Percentiles rank a stretch among this genome's conserved stretches.
These are phyloP conservation scores for Boletus barrowsii DNA, from an alignment of 768 basidiomycete genomes.

Conservation along the genomic window DNA sequence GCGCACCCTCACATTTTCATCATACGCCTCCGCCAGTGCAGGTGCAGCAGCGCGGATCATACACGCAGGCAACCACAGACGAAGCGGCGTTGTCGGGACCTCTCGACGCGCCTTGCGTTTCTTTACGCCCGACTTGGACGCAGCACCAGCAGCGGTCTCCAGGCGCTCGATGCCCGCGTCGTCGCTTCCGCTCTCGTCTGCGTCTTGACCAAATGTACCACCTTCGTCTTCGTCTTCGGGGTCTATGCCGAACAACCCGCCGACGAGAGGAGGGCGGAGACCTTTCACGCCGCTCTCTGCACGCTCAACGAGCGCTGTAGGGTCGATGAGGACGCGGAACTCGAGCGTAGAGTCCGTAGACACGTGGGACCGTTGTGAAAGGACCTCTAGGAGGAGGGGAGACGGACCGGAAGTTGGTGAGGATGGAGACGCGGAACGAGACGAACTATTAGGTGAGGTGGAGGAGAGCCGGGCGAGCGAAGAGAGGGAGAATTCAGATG, in stretches of 20 bases:
- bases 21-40: constrained; percentile 57
- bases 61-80: constrained; percentile 81
- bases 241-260: constrained; percentile 37
- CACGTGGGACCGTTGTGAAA: constrained; percentile 59
- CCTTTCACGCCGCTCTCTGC: constrained; percentile 68
- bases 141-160: constrained; percentile 25
- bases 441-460: neutral
- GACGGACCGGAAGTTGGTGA: constrained; percentile 26
- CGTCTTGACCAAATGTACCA: constrained; percentile 21
- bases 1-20: constrained; percentile 54
- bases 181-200: constrained; percentile 43
- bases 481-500: constrained; percentile 11
- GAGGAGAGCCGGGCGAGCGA: constrained; percentile 16
- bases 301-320: constrained; percentile 59
- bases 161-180: constrained; percentile 23
- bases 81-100: constrained; percentile 49
- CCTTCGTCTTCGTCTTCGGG: constrained; percentile 48
- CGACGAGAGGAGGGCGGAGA: constrained; percentile 44
- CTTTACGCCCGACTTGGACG: constrained; percentile 17
- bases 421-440: neutral
- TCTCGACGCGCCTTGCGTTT: constrained; percentile 27
- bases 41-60: constrained; percentile 72
- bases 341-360: constrained; percentile 72
- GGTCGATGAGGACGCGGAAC: constrained; percentile 77
- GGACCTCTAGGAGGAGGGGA: constrained; percentile 61